Evolutionary conservation across 2,329 filamentous ascomycete genomes (phyloP), one percentile per base, ranked within the genome.

Genomic region (Akanthomyces muscarius): DNA sequence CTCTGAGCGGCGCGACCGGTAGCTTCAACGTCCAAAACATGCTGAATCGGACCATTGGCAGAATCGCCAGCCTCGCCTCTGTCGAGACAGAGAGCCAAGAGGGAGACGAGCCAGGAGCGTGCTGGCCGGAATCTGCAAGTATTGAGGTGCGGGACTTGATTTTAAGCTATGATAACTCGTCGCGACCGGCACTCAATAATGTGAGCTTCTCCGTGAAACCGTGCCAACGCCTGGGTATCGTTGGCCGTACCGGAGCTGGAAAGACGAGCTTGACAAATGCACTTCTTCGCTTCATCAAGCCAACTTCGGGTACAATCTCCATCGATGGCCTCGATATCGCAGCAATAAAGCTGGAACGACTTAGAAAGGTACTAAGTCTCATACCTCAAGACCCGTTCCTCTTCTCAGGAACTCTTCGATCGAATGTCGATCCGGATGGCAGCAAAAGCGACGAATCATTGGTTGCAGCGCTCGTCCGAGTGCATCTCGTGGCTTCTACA

Each of bases 331-430:
- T 58, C 18, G 48, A 62, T 33, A 59, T 58, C 14, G 48, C 56
- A 4, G 55, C 44, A 11, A 1, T 65, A 10, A 53, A 58, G 21
- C 25, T 62, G 16, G 36, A 50, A n/a, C 23, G 25, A 14, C 57
- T 62, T 3, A 30, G 64, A 6, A 14, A 50, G 5, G 23, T 28
- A 6, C 7, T 65, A 5, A 51, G 18, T 2, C 28, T 64, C 5
- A 65, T 64, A 48, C 64, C 64, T 1, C 64, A 65, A 28, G 64
- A 65, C 47, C 62, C 64, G 21, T 64, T 62, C 23, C 51, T 55
- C 10, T 65, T 62, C 16, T 65, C 53, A 0, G 57, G 57, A 1
- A 57, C 51, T 4, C n/a, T 65, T 2, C 61, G 64, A 21, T 53
- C 52, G 7, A 65, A 61, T 52, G 33, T 64, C 14, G 57, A 65